Evolutionary conservation across 192 early-diverging fungal genomes (phyloP), one percentile per base, ranked within the genome.

Genomic region (Coemansia brasiliensis): DNA sequence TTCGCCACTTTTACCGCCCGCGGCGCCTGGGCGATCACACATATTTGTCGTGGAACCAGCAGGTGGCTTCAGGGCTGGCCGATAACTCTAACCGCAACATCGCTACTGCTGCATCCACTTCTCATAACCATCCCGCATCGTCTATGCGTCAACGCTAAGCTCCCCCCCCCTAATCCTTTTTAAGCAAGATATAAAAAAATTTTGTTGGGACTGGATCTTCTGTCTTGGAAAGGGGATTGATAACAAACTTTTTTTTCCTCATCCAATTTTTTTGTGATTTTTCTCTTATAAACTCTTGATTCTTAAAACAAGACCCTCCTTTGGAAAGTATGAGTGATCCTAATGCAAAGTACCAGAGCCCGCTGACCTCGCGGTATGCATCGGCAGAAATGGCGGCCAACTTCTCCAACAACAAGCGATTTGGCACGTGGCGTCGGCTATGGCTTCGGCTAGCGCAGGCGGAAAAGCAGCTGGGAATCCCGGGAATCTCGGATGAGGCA

Each of bases 331-430:
- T 46, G 40, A 25, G 40, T 20, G 74, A 78, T 39, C 68, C 79
- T 21, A 90, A 95, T 83, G 82, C 85, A 67, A 87, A 89, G 69
- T 99, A 99, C 82, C 85, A 89, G 65, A 91, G 89, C 54, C 96
- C 96, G n/a, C 85, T 97, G 77, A 95, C 95, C 22, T 93, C 92
- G 61, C 88, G 96, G 32, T 99, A 99, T 78, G 94, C 94, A 54
- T 94, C 92, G 42, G 85, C 90, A 55, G 94, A 96, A 82, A 98
- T 98, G 94, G 88, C 92, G 1, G 87, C 85, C 74, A 93, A 93
- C 87, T 98, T 98, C 63, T 91, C 88, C 56, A 93, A 96, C 66
- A 90, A 94, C 82, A 98, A 94, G 77, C 90, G 93, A 53, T 98
- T 92, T 73, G 80, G 85, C 52, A 98, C 90, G 49, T 98, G 96